Conservation (phyloP, 2,329 filamentous ascomycete genomes). For the Didymella sp. region DNA sequence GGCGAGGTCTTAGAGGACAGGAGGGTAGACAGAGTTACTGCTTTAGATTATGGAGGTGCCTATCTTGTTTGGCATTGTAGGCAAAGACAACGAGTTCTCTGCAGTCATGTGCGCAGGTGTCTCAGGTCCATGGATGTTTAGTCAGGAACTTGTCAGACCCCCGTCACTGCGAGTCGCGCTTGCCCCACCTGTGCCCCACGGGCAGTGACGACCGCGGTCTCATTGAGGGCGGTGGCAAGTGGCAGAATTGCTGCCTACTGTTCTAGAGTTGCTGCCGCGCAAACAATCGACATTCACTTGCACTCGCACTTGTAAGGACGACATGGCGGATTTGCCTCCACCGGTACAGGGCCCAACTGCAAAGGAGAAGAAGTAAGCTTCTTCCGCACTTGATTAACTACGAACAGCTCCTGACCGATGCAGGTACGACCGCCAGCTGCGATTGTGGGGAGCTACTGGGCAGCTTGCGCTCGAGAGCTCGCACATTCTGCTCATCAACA, state of each 20-base stretch:
- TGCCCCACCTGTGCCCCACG: constrained; percentile 13
- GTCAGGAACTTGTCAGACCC: not conserved
- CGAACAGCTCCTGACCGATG: constrained; percentile 51
- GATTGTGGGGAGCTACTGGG: constrained; percentile 91
- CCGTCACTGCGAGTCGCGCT: not conserved
- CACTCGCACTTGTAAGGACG: not conserved
- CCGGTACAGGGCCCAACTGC: constrained; percentile 52
- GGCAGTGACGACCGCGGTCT: constrained; percentile 5
- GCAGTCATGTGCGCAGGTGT: not conserved
- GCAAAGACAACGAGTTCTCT: not conserved
- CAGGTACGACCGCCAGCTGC: constrained; percentile 88
- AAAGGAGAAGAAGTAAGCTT: constrained; percentile 59
- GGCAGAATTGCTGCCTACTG: constrained; percentile 21
- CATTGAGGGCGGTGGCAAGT: constrained; percentile 15
- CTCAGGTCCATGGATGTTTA: not conserved
- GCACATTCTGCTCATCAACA: constrained; percentile 89
- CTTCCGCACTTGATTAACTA: not conserved
- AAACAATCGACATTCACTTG: constrained; percentile 3
- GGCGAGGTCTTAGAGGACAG: not conserved
- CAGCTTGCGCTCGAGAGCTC: constrained; percentile 90
- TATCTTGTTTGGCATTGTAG: no score
- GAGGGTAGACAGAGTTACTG: not conserved
- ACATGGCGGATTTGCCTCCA: constrained; percentile 49
- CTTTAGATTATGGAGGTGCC: no score
- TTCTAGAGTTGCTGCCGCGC: not conserved